phyloP scores from a whole-genome alignment of 83 land plant genomes.

The Picea abies region DNA sequence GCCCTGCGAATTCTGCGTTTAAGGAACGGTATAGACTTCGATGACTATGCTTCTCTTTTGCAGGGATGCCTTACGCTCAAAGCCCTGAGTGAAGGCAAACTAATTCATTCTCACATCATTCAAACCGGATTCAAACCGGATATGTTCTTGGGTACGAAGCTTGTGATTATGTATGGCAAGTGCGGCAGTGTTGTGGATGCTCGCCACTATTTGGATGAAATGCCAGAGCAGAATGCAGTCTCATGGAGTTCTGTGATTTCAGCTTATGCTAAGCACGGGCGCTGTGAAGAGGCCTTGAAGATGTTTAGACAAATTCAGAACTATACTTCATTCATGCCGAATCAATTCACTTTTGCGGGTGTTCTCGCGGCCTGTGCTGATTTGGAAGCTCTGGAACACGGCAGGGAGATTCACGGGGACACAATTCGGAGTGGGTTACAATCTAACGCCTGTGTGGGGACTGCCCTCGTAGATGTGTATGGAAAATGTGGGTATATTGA shows the following conservation, averaged over 20 bases:
- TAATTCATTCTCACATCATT: too few relatives aligned
- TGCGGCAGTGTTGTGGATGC: not conserved
- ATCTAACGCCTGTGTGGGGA: conserved; percentile 10
- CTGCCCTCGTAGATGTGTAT: conserved; percentile 25
- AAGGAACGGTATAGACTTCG: too few relatives aligned
- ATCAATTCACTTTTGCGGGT: conserved; percentile 17
- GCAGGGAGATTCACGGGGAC: conserved; percentile 29
- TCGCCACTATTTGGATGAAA: not conserved
- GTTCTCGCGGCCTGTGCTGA: conserved; percentile 19
- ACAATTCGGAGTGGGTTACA: conserved; percentile 17
- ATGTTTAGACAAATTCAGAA: conserved; percentile 9
- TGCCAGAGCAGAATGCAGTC: not conserved
- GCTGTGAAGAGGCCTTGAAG: conserved; percentile 18
- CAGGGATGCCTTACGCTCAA: too few relatives aligned
- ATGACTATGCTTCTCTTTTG: too few relatives aligned
- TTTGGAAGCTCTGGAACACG: conserved; percentile 20
- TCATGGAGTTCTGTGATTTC: conserved; percentile 25
- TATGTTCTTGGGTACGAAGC: too few relatives aligned
- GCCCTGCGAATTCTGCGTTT: too few relatives aligned
- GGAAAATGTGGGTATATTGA: conserved; percentile 30
- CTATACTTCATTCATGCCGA: conserved; percentile 1
- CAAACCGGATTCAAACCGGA: too few relatives aligned
- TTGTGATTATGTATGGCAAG: not conserved
- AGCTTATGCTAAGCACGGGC: conserved; percentile 27
- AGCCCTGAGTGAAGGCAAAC: too few relatives aligned